Conservation (phyloP, 257 asterid species). For the Nicotiana knightiana region DNA sequence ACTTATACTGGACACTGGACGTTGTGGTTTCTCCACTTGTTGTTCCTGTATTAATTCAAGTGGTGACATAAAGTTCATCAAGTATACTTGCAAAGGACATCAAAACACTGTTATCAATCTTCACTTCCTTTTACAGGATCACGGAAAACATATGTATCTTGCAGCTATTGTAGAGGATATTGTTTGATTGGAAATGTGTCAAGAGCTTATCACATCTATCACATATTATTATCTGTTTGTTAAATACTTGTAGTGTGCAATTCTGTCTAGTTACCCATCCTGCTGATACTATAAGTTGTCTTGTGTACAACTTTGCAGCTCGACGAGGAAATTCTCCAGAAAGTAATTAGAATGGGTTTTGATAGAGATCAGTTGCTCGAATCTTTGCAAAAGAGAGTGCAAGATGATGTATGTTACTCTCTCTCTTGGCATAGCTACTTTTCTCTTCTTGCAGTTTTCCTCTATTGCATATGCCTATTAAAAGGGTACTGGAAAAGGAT, state of each 20-base stretch:
- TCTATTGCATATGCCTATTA: conserved; percentile 9
- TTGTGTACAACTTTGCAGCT: conserved; percentile 48
- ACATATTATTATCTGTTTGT: neutral
- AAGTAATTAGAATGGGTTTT: conserved; percentile 74
- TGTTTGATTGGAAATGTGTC: neutral
- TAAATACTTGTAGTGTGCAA: neutral
- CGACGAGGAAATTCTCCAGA: conserved; percentile 74
- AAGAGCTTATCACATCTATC: neutral
- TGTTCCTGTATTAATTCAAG: neutral
- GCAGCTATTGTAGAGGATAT: neutral
- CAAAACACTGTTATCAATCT: neutral
- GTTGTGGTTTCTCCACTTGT: neutral
- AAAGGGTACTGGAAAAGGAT: conserved; percentile 1
- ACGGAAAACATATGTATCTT: neutral
- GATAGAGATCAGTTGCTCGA: conserved; percentile 66
- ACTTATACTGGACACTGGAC: neutral
- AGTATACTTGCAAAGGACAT: neutral
- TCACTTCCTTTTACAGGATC: neutral
- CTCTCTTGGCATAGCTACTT: neutral
- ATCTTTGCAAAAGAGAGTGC: conserved; percentile 70
- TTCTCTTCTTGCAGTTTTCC: neutral
- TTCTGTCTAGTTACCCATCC: neutral
- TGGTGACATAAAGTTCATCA: neutral
- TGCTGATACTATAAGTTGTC: conserved; percentile 11
- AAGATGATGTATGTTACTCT: conserved; percentile 61